These are phyloP conservation scores for Globisporangium okanoganense DNA, from an alignment of 352 stramenopile species.

Conservation along the genomic window DNA sequence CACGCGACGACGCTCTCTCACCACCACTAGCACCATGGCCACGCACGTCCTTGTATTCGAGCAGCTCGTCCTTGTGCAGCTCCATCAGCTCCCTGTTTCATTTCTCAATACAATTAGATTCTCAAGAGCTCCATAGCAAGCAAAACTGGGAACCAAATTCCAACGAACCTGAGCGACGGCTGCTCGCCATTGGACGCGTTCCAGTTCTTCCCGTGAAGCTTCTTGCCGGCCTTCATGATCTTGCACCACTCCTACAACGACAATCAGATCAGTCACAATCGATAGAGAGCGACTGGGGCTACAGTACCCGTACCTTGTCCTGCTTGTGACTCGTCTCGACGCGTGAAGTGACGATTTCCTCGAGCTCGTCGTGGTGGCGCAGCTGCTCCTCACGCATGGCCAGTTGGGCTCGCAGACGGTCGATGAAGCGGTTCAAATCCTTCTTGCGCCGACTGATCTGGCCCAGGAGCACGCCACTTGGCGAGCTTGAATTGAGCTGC, in stretches of 20 bases:
- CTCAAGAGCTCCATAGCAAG: background rate
- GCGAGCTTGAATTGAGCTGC: constrained; percentile 25
- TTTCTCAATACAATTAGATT: background rate
- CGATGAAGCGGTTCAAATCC: constrained; percentile 58
- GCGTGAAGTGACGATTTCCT: constrained; percentile 56
- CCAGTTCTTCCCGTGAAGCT: constrained; percentile 65
- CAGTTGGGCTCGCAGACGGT: constrained; percentile 42
- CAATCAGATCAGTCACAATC: too few species aligned
- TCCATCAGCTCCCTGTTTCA: constrained; percentile 58
- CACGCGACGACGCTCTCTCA: background rate
- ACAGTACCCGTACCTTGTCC: constrained; percentile 27
- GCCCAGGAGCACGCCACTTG: constrained; percentile 23
- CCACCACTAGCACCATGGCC: background rate
- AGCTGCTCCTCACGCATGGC: constrained; percentile 50
- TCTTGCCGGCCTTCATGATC: constrained; percentile 61
- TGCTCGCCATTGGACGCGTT: constrained; percentile 29
- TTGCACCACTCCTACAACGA: constrained; percentile 49
- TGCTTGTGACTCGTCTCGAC: constrained; percentile 43
- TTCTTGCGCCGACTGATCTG: constrained; percentile 63
- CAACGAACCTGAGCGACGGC: constrained; percentile 33
- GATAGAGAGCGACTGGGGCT: background rate
- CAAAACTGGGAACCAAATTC: background rate
- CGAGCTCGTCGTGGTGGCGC: constrained; percentile 56
- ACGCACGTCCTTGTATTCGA: constrained; percentile 46
- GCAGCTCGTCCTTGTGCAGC: constrained; percentile 65